phyloP scores from a whole-genome alignment of 108 stramenopile species.

The Pseudonitzschia multistriata region DNA sequence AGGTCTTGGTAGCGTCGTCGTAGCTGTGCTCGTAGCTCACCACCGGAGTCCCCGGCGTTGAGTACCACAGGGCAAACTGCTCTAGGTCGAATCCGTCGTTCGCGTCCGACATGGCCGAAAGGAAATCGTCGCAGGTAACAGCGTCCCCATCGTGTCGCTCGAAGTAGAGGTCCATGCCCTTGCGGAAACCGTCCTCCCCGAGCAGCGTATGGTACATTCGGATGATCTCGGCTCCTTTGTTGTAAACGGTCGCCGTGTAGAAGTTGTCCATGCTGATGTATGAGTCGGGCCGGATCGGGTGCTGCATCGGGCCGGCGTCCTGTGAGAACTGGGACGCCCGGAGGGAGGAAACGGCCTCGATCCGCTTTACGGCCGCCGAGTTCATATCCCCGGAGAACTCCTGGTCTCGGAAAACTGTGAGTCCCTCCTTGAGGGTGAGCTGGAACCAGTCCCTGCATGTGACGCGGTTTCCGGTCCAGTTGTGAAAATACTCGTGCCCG shows the following conservation, averaged over 20 bases:
- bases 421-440: conserved; percentile 97
- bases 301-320: conserved; percentile 93
- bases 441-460: conserved; percentile 99
- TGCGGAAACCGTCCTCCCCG: conserved; percentile 89
- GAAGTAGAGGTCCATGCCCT: conserved; percentile 95
- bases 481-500: conserved; percentile 98
- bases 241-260: conserved; percentile 89
- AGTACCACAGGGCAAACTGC: conserved; percentile 84
- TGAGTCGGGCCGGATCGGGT: conserved; percentile 94
- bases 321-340: conserved; percentile 87
- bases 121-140: conserved; percentile 97
- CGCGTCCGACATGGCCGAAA: conserved; percentile 96
- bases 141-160: conserved; percentile 94
- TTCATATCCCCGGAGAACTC: conserved; percentile 93
- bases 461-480: conserved; percentile 89
- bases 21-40: conserved; percentile 64
- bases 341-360: conserved; percentile 84
- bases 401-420: conserved; percentile 94
- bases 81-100: conserved; percentile 65
- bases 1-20: conserved; percentile 51
- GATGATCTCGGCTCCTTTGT: conserved; percentile 92
- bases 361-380: conserved; percentile 89
- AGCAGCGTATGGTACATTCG: conserved; percentile 95
- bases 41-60: conserved; percentile 88
- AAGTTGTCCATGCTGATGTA: conserved; percentile 96